phyloP scores from a whole-genome alignment of 148 eudicot genomes.

The Heliosperma pusillum region DNA sequence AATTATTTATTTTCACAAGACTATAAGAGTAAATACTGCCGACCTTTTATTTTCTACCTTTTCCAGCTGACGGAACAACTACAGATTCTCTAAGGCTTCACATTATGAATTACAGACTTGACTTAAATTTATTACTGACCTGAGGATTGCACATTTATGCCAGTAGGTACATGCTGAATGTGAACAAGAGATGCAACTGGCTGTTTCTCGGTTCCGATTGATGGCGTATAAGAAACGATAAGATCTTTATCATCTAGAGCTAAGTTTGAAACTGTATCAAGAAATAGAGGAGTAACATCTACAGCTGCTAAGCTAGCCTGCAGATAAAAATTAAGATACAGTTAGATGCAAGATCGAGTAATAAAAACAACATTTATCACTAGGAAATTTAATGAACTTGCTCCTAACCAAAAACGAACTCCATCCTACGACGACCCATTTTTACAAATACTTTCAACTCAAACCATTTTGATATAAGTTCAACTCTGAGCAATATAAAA shows the following conservation, averaged over 20 bases:
- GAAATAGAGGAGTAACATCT: slow-evolving; percentile 79
- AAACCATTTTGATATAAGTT: no score
- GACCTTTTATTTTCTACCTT: no score
- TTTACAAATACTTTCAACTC: no score
- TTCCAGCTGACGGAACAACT: no score
- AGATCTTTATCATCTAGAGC: slow-evolving; percentile 54
- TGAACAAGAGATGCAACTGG: slow-evolving; percentile 32
- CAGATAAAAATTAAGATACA: slow-evolving; percentile 10
- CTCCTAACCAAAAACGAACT: not conserved
- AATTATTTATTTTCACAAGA: no score
- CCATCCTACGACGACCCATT: no score
- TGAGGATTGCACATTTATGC: slow-evolving; percentile 63
- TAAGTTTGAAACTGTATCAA: slow-evolving; percentile 51
- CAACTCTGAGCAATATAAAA: no score
- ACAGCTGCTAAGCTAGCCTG: slow-evolving; percentile 66
- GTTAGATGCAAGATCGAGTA: not conserved
- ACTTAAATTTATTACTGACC: slow-evolving; percentile 36
- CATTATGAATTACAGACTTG: not conserved
- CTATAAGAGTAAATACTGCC: no score
- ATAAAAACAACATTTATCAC: no score
- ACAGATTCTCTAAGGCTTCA: not conserved
- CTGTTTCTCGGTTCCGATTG: slow-evolving; percentile 25
- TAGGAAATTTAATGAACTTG: no score
- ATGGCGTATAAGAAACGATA: slow-evolving; percentile 36
- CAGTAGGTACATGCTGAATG: slow-evolving; percentile 71